Conservation (phyloP, 257 asterid genomes). For the Handroanthus guayacan region DNA sequence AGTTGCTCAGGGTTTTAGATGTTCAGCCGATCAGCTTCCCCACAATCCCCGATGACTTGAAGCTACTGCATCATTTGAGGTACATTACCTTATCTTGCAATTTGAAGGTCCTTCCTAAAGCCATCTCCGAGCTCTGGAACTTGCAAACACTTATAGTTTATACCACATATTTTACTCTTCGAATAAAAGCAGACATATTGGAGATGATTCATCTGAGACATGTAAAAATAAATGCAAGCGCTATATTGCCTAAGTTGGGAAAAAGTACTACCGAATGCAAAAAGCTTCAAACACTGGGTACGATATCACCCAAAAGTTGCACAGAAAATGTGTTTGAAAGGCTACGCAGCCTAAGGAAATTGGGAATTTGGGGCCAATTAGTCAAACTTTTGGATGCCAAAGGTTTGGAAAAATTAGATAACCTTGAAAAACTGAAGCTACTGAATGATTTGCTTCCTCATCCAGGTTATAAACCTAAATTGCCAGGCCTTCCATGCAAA, state of each 20-base stretch:
- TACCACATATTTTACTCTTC: constrained; percentile 29
- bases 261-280: neutral
- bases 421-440: constrained; percentile 41
- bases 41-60: constrained; percentile 34
- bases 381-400: neutral
- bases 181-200: constrained; percentile 39
- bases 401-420: neutral
- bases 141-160: constrained; percentile 42
- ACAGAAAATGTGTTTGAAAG: constrained; percentile 20
- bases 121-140: constrained; percentile 41
- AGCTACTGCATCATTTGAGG: constrained; percentile 33
- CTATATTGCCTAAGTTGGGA: neutral
- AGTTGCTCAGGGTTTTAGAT: constrained; percentile 42
- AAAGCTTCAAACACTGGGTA: constrained; percentile 40
- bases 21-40: constrained; percentile 36
- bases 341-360: constrained; percentile 27
- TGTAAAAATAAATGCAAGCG: constrained; percentile 41
- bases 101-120: constrained; percentile 32
- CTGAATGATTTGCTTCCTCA: constrained; percentile 3
- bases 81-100: constrained; percentile 35
- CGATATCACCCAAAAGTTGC: constrained; percentile 40
- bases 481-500: neutral
- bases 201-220: constrained; percentile 47
- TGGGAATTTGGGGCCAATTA: constrained; percentile 42
- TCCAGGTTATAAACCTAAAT: no score